Conservation (phyloP, 2,329 filamentous ascomycete genomes). For the Ambrosiella cleistominuta region DNA sequence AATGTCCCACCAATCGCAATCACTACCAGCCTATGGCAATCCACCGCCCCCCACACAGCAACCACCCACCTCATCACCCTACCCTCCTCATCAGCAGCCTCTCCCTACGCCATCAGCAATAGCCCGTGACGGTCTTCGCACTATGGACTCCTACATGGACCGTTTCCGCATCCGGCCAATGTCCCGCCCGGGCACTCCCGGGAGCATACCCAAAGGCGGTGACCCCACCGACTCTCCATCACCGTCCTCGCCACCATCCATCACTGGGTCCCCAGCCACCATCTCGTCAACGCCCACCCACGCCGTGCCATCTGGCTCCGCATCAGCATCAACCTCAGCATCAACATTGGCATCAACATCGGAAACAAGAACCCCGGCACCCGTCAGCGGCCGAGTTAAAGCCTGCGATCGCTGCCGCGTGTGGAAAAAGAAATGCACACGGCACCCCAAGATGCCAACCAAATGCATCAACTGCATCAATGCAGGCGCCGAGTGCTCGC, state of each 20-base stretch:
- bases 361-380: not conserved
- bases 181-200: constrained; percentile 5
- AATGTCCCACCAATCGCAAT: not conserved
- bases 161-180: constrained; percentile 7
- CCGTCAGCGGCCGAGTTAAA: constrained; percentile 5
- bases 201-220: not conserved
- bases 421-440: constrained; percentile 8
- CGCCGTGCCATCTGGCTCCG: not conserved
- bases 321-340: not conserved
- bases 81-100: not conserved
- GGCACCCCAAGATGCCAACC: constrained; percentile 6
- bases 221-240: not conserved
- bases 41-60: not conserved
- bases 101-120: not conserved
- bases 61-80: not conserved
- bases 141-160: constrained; percentile 8
- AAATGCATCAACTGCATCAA: constrained; percentile 9
- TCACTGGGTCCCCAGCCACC: not conserved
- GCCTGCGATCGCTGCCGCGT: constrained; percentile 7
- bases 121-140: not conserved
- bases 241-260: not conserved
- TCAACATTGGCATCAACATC: not conserved
- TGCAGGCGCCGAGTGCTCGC: constrained; percentile 8
- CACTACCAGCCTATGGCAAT: not conserved
- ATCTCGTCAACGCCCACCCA: not conserved